These are phyloP conservation scores for Sarocladiaceae sp. DNA, from an alignment of 2,329 filamentous ascomycete species.

Conservation along the genomic window DNA sequence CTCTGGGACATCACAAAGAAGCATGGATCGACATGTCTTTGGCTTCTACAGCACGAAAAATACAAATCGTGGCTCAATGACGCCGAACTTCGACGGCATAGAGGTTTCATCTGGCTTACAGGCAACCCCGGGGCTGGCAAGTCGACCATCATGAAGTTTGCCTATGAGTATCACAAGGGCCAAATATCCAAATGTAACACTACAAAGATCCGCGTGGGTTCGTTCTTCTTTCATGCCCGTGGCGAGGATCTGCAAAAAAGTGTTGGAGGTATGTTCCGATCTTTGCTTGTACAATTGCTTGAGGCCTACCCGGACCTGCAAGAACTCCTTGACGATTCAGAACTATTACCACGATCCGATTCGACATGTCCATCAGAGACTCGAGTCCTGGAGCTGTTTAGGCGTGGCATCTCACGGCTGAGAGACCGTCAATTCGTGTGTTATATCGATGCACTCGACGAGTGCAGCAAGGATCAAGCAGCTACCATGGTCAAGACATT, in stretches of 20 bases:
- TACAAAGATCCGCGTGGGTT: slow-evolving; percentile 17
- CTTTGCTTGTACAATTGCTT: slow-evolving; percentile 37
- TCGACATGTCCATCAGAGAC: slow-evolving; percentile 9
- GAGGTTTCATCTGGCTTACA: slow-evolving; percentile 11
- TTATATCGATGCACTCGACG: slow-evolving; percentile 39
- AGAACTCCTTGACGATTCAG: neutral
- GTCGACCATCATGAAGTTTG: slow-evolving; percentile 11
- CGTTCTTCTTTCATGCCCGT: slow-evolving; percentile 47
- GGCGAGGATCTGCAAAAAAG: slow-evolving; percentile 38
- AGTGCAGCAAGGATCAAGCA: slow-evolving; percentile 36
- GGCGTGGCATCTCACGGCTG: slow-evolving; percentile 14
- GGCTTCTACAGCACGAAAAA: neutral
- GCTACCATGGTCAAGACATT: slow-evolving; percentile 37
- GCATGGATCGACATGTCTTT: slow-evolving; percentile 28
- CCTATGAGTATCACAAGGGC: neutral
- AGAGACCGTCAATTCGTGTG: slow-evolving; percentile 13
- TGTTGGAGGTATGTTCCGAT: slow-evolving; percentile 41
- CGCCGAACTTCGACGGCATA: neutral
- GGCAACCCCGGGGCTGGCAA: slow-evolving; percentile 11
- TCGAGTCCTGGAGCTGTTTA: slow-evolving; percentile 19
- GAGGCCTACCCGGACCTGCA: neutral
- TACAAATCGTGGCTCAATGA: slow-evolving; percentile 10
- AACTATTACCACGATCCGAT: slow-evolving; percentile 11
- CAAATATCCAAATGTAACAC: neutral
- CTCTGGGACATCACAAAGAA: slow-evolving; percentile 27